Evolutionary conservation across 129 eudicot genomes (phyloP).

Genomic region (sunflower (Helianthus annuus)): HanXRQr2.0-SUNRISE NC_035447.2:58916741-58917240

Average conservation of each 20-base stretch:
- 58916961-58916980: slow-evolving; percentile 26
- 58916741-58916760: slow-evolving; percentile 21
- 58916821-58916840: slow-evolving; percentile 81
- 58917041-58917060: slow-evolving; percentile 87
- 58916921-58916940: not conserved
- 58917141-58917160: slow-evolving; percentile 80
- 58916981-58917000: slow-evolving; percentile 61
- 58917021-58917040: slow-evolving; percentile 84
- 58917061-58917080: slow-evolving; percentile 76
- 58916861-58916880: slow-evolving; percentile 41
- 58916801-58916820: slow-evolving; percentile 50
- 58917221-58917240: slow-evolving; percentile 49
- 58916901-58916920: slow-evolving; percentile 30
- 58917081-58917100: slow-evolving; percentile 75
- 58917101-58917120: slow-evolving; percentile 78
- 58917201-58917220: slow-evolving; percentile 63
- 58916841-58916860: slow-evolving; percentile 46
- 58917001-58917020: slow-evolving; percentile 87
- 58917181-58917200: slow-evolving; percentile 67
- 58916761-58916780: slow-evolving; percentile 19
- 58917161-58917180: slow-evolving; percentile 92
- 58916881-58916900: slow-evolving; percentile 17
- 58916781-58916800: not conserved
- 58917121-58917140: slow-evolving; percentile 88
- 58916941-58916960: slow-evolving; percentile 25